phyloP scores from a whole-genome alignment of 2,329 filamentous ascomycete species.

The Colletotrichum shisoi region DNA sequence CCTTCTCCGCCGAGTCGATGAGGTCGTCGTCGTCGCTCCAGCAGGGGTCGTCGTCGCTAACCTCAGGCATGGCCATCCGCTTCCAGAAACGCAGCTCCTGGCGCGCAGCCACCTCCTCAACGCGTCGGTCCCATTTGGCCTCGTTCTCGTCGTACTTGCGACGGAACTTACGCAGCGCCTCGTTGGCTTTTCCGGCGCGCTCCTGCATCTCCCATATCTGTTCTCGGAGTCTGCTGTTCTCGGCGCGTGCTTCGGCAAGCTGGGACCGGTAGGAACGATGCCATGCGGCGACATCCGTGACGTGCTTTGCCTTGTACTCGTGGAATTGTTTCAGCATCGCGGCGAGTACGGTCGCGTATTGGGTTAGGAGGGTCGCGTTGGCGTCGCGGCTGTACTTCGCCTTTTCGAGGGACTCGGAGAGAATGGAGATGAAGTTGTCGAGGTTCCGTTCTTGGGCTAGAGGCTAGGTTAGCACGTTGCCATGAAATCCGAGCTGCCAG shows the following conservation, averaged over 20 bases:
- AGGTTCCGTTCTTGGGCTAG: slow-evolving; percentile 67
- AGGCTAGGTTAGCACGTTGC: background rate
- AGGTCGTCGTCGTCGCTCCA: slow-evolving; percentile 73
- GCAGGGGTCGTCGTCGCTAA: slow-evolving; percentile 66
- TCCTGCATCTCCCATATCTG: slow-evolving; percentile 73
- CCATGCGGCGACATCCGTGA: slow-evolving; percentile 69
- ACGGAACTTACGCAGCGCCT: slow-evolving; percentile 64
- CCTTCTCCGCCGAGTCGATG: slow-evolving; percentile 68
- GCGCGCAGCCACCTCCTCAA: slow-evolving; percentile 60
- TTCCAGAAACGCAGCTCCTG: slow-evolving; percentile 73
- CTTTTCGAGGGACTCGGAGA: slow-evolving; percentile 69
- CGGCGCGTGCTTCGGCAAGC: slow-evolving; percentile 70
- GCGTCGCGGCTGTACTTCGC: slow-evolving; percentile 67
- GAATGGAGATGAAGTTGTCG: slow-evolving; percentile 67
- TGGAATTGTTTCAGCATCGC: slow-evolving; percentile 70
- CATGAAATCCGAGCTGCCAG: background rate
- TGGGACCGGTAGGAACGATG: slow-evolving; percentile 72
- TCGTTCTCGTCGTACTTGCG: slow-evolving; percentile 65
- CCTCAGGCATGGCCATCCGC: slow-evolving; percentile 68
- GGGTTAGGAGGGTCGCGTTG: slow-evolving; percentile 65
- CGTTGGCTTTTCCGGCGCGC: slow-evolving; percentile 66
- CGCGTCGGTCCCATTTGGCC: slow-evolving; percentile 60
- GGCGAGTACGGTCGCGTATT: slow-evolving; percentile 65
- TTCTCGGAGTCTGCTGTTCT: slow-evolving; percentile 69
- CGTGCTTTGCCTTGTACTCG: slow-evolving; percentile 70